Percentiles rank a stretch among this genome's conserved stretches.
Evolutionary conservation across 176 grass and related monocot genomes (phyloP).

Genomic region (Phoenix dactylifera): DNA sequence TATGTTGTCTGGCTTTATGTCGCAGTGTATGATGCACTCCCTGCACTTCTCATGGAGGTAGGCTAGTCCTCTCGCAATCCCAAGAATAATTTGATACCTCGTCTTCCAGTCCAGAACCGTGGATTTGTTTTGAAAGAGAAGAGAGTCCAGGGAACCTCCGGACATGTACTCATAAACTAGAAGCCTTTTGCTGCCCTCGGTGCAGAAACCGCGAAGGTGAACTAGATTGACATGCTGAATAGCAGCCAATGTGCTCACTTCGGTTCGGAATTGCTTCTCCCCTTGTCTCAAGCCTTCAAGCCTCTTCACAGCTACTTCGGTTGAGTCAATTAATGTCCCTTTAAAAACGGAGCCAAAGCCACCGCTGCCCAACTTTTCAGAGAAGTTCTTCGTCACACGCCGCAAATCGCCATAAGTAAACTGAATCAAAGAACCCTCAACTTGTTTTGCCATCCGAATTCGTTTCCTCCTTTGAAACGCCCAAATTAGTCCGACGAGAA

Average conservation of each 20-base stretch:
- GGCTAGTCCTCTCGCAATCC: too few relatives aligned
- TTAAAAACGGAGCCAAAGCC: slow-evolving; percentile 33
- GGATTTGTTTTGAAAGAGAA: too few relatives aligned
- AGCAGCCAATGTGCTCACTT: slow-evolving; percentile 25
- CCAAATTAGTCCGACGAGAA: neutral
- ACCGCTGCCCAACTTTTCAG: slow-evolving; percentile 20
- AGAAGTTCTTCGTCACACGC: slow-evolving; percentile 31
- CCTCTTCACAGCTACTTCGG: slow-evolving; percentile 31
- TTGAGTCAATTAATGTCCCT: slow-evolving; percentile 14
- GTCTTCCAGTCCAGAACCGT: too few relatives aligned
- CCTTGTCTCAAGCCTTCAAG: slow-evolving; percentile 30
- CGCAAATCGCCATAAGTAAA: slow-evolving; percentile 22
- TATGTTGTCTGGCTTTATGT: too few relatives aligned
- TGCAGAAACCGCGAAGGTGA: slow-evolving; percentile 20
- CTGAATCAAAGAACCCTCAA: neutral
- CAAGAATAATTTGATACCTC: too few relatives aligned
- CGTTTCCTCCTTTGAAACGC: neutral
- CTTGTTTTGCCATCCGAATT: neutral
- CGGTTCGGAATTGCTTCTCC: slow-evolving; percentile 31
- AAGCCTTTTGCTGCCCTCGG: slow-evolving; percentile 14
- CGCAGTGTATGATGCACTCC: too few relatives aligned
- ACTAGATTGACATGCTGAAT: slow-evolving; percentile 35
- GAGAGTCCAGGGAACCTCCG: too few relatives aligned
- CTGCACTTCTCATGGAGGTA: too few relatives aligned
- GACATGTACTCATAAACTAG: slow-evolving; percentile 34